Evolutionary conservation across 2,329 filamentous ascomycete genomes (phyloP), one percentile per base, ranked within the genome.

Genomic region (Pseudopyricularia cyperi): DNA sequence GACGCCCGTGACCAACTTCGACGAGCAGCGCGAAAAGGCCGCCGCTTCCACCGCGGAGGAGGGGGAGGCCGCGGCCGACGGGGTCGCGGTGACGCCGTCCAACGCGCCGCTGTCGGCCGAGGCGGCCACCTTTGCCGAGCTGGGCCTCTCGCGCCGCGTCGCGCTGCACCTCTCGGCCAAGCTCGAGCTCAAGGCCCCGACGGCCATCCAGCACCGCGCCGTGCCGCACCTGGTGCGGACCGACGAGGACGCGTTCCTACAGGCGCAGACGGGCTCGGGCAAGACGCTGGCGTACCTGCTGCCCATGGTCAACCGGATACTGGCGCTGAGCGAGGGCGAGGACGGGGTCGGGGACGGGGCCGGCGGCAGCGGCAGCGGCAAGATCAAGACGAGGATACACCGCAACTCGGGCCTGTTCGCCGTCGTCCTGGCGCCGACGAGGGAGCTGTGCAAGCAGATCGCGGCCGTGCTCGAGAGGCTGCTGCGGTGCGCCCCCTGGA

Each of bases 221-320:
- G 83, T 98, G 37, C 77, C 86, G 42, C 83, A 93, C 59, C 70
- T 98, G 55, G 68, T 95, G 46, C 82, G 82, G 42, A 83, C 85
- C 51, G 86, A 95, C 59, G 83, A 80, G 46, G 93, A 98, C 71
- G 90, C 90, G 2, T 98, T 98, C 61, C 85, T 98, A 33, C 93
- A 97, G 65, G 94, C 93, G 3, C 86, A 98, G 69, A 98, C 93
- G 0, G 93, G 93, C 59, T 98, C 93, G 0, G 93, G 93, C 69
- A 98, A 98, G 71, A 98, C 93, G 0, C 71, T 98, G 55, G 88
- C 93, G n/a, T 98, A 98, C 65, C 75, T 98, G 4, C 71, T 98
- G 7, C 93, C 93, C 1, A 85, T 98, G 47, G 82, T 98, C 22
- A 88, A 98, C 64, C 79, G 89, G 24, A 85, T 98, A 19, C 80